Percentiles rank a stretch among this genome's conserved stretches.
These are phyloP conservation scores for Fusarium paranaense DNA, from an alignment of 2,329 filamentous ascomycete genomes.

Conservation along the genomic window DNA sequence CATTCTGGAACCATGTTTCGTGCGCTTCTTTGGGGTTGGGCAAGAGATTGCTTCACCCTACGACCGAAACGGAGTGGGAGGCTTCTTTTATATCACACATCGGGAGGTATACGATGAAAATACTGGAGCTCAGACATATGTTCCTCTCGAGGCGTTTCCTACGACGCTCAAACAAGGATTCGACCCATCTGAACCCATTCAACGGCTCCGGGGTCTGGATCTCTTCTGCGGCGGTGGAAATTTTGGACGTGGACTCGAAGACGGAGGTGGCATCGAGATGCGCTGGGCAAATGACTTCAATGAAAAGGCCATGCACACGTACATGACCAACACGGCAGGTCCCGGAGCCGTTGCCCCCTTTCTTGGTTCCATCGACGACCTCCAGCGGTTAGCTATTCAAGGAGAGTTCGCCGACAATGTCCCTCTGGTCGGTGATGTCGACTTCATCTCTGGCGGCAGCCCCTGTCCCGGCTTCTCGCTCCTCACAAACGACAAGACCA, in stretches of 20 bases:
- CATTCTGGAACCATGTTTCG: conserved; percentile 68
- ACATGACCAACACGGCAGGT: conserved; percentile 72
- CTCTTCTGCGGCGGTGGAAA: conserved; percentile 84
- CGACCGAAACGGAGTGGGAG: conserved; percentile 71
- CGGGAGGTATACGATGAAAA: conserved; percentile 22
- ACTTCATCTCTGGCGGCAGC: conserved; percentile 78
- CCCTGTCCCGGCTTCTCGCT: conserved; percentile 82
- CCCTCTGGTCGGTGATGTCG: conserved; percentile 71
- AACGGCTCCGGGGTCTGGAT: conserved; percentile 71
- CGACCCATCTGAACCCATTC: conserved; percentile 53
- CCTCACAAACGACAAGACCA: conserved; percentile 69
- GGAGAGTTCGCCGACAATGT: conserved; percentile 61
- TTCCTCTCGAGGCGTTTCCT: conserved; percentile 53
- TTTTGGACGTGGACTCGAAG: conserved; percentile 81
- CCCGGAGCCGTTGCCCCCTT: conserved; percentile 63
- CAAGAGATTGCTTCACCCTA: conserved; percentile 72
- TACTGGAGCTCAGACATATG: conserved; percentile 19
- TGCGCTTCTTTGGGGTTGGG: conserved; percentile 64
- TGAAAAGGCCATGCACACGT: conserved; percentile 74
- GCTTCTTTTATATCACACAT: conserved; percentile 73
- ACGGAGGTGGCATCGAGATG: conserved; percentile 74
- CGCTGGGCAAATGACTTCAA: conserved; percentile 77
- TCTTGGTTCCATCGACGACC: conserved; percentile 78
- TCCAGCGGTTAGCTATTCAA: conserved; percentile 66
- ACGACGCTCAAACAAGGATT: conserved; percentile 65